Conservation (phyloP, 2,329 filamentous ascomycete species). For the Phyllachora maydis region DNA sequence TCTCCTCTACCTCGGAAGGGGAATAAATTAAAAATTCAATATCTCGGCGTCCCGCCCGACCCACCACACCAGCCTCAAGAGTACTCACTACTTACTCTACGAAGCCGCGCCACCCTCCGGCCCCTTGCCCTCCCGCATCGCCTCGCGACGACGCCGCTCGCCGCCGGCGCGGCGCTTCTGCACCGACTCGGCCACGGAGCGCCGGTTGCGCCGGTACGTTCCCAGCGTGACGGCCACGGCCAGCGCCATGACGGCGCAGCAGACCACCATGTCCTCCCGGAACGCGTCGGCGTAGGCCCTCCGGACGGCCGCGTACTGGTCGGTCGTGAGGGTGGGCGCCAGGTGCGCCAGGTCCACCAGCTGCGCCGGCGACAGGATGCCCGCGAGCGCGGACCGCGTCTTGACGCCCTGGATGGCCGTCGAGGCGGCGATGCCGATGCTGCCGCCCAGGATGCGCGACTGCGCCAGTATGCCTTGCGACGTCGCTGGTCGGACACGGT, state of each 20-base stretch:
- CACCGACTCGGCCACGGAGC: constrained; percentile 9
- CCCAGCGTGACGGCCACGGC: constrained; percentile 18
- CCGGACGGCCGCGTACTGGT: constrained; percentile 13
- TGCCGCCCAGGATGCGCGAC: constrained; percentile 28
- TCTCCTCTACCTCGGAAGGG: no score
- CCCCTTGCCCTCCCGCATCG: no score
- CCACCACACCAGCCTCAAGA: background rate
- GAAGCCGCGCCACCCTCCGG: no score
- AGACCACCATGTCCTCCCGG: constrained; percentile 22
- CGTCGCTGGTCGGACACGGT: no score
- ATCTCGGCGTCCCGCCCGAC: no score
- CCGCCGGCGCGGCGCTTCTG: constrained; percentile 8
- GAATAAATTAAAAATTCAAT: no score
- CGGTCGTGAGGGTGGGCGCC: constrained; percentile 7
- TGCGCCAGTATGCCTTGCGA: constrained; percentile 32
- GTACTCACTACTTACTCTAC: no score
- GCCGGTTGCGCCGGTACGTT: constrained; percentile 14
- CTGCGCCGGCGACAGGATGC: constrained; percentile 9
- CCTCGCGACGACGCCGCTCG: constrained; percentile 5
- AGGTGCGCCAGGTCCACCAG: constrained; percentile 6
- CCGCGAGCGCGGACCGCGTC: constrained; percentile 10
- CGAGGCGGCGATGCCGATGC: constrained; percentile 30
- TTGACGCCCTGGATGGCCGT: constrained; percentile 20
- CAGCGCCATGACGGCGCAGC: constrained; percentile 16
- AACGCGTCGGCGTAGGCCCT: constrained; percentile 22